Evolutionary conservation across 208 protist species (phyloP), one percentile per base, ranked within the genome.

Genomic region (Trypanosoma brucei): DNA sequence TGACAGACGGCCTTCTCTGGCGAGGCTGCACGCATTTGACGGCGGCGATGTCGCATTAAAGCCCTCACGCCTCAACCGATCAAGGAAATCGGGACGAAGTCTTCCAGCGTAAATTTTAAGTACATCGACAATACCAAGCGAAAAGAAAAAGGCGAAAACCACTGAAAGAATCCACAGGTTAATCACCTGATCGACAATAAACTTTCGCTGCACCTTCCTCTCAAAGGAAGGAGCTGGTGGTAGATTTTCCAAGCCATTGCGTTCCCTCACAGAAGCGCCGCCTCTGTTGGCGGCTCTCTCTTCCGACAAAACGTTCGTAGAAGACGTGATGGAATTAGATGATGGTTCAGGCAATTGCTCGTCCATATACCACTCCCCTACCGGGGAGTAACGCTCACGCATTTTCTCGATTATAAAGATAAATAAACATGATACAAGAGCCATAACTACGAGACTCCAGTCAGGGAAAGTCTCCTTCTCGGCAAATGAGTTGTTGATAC

Each of bases 31-130:
- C 56, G 44, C 61, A 52, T 71, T 38, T 8, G 63, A 51, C 35
- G 37, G 38, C n/a, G 14, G 5, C 4, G 62, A 66, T 49, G 22
- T 1, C 22, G 49, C 30, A 50, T 31, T 72, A 42, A 68, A 56
- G 9, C 62, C 56, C 33, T 57, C 67, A 0, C 8, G 14, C 22
- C 59, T 59, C n/a, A 91, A 74, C 3, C 84, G 79, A 2, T 56
- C 22, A 14, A 88, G 61, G 50, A 92, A 88, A 57, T 92, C 81
- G 37, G 81, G 81, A 11, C 81, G 76, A 13, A 88, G 69, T 8
- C 79, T 70, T 2, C 85, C 85, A 7, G 78, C 79, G 61, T 87
- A 88, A 14, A 88, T 44, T 70, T 88, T 92, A 0, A 61, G 56
- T n/a, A 46, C 13, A 45, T 79, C 62, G 58, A 87, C 74, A 58